Evolutionary conservation across 208 protist genomes (phyloP).

Genomic region (Crithidia sp.): DNA sequence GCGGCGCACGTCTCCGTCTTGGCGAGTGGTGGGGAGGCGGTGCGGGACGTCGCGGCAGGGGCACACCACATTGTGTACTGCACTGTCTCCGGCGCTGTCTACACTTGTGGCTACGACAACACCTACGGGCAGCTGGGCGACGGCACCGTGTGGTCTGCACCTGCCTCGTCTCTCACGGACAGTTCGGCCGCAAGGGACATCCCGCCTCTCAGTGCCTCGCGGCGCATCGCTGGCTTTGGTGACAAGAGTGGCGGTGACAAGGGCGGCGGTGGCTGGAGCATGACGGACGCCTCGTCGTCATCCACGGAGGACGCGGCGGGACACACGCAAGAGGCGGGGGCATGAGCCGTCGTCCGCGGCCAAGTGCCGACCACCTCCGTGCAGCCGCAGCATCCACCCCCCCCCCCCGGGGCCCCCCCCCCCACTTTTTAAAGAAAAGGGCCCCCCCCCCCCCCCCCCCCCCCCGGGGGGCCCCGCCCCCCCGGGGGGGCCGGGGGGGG

Average conservation of each 20-base stretch:
- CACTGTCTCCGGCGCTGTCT: conserved; percentile 70
- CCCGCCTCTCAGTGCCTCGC: conserved; percentile 36
- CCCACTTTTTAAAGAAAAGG: too few species aligned
- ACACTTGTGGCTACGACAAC: conserved; percentile 81
- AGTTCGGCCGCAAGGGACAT: conserved; percentile 1
- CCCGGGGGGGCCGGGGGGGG: too few species aligned
- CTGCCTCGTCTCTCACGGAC: neutral
- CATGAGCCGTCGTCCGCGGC: neutral
- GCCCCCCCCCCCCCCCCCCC: too few species aligned
- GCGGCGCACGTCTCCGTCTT: conserved; percentile 36
- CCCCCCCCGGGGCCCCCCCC: too few species aligned
- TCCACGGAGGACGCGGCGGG: neutral
- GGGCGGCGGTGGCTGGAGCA: neutral
- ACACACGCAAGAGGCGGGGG: neutral
- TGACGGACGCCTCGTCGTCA: neutral
- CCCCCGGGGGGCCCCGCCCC: too few species aligned
- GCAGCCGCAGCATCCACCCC: conserved; percentile 38
- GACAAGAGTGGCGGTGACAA: neutral
- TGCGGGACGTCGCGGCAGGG: conserved; percentile 78
- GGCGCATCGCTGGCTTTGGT: conserved; percentile 52
- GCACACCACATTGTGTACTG: conserved; percentile 83
- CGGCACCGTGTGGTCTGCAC: conserved; percentile 67
- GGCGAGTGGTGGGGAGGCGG: conserved; percentile 40
- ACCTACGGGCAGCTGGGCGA: conserved; percentile 85
- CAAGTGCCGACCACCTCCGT: conserved; percentile 17